phyloP scores from a whole-genome alignment of 805 yeast genomes.

The Ogataea paradorogensis region DNA sequence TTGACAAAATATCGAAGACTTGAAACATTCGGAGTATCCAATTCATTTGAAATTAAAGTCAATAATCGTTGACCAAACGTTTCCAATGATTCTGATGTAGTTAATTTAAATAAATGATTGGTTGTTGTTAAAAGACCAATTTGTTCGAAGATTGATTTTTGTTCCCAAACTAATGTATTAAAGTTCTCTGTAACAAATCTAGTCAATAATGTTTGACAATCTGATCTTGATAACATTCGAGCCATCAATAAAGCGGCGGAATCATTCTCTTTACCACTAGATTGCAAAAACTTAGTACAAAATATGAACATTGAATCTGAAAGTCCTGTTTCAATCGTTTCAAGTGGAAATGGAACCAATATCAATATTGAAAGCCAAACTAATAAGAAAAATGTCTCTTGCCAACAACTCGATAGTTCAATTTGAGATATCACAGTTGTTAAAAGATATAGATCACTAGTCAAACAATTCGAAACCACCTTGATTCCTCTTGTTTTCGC shows the following conservation, averaged over 20 bases:
- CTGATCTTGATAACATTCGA: constrained; percentile 50
- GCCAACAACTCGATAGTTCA: constrained; percentile 37
- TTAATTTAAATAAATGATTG: constrained; percentile 25
- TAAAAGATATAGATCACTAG: constrained; percentile 55
- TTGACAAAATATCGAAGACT: constrained; percentile 28
- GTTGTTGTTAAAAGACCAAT: constrained; percentile 21
- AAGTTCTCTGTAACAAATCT: constrained; percentile 24
- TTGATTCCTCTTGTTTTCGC: constrained; percentile 68
- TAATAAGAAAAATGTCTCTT: constrained; percentile 46
- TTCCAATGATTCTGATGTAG: constrained; percentile 4
- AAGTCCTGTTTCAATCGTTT: constrained; percentile 33
- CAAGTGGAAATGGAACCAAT: constrained; percentile 70
- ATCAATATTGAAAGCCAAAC: constrained; percentile 72
- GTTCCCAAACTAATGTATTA: constrained; percentile 21
- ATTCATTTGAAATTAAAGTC: constrained; percentile 18
- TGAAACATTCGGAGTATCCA: constrained; percentile 10
- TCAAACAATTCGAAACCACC: constrained; percentile 53
- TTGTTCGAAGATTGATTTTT: constrained; percentile 12
- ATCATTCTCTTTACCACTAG: constrained; percentile 57
- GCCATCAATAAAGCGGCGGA: constrained; percentile 53
- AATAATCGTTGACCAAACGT: constrained; percentile 13
- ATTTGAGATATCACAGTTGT: constrained; percentile 34
- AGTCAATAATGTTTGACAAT: constrained; percentile 30
- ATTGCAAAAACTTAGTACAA: constrained; percentile 33
- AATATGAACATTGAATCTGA: constrained; percentile 36